Evolutionary conservation across 78 protist species (phyloP).

Genomic region (Polysphondylium violaceum): DNA sequence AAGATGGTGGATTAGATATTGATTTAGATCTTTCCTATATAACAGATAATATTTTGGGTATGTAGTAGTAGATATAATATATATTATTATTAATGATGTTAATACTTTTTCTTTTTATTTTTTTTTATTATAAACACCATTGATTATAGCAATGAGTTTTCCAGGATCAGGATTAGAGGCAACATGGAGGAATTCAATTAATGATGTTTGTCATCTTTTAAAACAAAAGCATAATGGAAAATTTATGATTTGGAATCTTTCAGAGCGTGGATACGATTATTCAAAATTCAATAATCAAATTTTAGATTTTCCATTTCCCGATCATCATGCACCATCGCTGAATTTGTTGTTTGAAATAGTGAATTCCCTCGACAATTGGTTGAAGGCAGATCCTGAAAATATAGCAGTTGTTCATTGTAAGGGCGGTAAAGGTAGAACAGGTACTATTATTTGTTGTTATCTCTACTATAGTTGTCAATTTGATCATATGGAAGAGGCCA

Average conservation of each 20-base stretch:
- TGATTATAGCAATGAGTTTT: constrained; percentile 74
- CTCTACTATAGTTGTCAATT: constrained; percentile 72
- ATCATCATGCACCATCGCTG: constrained; percentile 94
- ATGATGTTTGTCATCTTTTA: constrained; percentile 73
- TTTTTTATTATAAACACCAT: background rate
- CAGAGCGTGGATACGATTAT: constrained; percentile 63
- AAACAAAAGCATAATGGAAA: constrained; percentile 37
- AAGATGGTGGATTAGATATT: constrained; percentile 27
- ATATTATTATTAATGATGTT: background rate
- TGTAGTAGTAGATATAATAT: background rate
- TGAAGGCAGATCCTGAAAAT: constrained; percentile 76
- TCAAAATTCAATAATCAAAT: constrained; percentile 76
- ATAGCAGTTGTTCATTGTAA: constrained; percentile 93
- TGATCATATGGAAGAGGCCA: constrained; percentile 33
- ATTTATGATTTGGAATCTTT: constrained; percentile 83
- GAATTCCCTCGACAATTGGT: constrained; percentile 62
- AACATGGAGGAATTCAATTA: constrained; percentile 74
- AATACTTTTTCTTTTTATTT: background rate
- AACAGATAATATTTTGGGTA: constrained; percentile 64
- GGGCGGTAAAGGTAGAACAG: constrained; percentile 85
- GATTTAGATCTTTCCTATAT: constrained; percentile 83
- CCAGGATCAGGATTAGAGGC: constrained; percentile 73
- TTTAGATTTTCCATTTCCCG: constrained; percentile 89
- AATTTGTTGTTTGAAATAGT: constrained; percentile 80
- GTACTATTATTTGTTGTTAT: constrained; percentile 65